Evolutionary conservation across 345 rosid genomes (phyloP), one percentile per base, ranked within the genome.

Genomic region (Aurinia saxatilis): DNA sequence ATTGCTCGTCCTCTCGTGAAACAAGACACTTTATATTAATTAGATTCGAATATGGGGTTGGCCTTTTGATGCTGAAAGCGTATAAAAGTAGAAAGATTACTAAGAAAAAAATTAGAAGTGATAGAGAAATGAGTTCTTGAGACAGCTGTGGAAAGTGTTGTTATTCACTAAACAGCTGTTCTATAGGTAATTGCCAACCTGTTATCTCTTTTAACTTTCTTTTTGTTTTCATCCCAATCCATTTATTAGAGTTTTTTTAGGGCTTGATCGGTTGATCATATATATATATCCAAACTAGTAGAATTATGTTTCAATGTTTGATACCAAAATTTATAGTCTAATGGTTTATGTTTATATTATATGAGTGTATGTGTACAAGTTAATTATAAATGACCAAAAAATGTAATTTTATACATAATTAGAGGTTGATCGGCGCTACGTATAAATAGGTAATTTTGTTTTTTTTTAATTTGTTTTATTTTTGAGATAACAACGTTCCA

Each of bases 141-240:
- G 68, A 48, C 73, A 69, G 73, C 63, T 69, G 57, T 61, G 57
- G 50, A n/a, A 69, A 53, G 36, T 46, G 63, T 45, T 69, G 62
- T 61, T 60, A 55, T 53, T 39, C 25, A 54, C 63, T 69, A 45
- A 61, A 61, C 63, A 69, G 63, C 73, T 61, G 48, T 53, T 62
- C 30, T 8, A 25, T 53, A 46, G 73, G 42, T 53, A 69, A 69
- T 46, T 23, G 50, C 63, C 68, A 61, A 54, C 73, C 35, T 53
- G 63, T 57, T 21, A 10, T 54, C 50, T 69, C 63, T 46, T 54
- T 61, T n/a, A 13, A 60, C 34, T 45, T 51, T 55, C 17, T 19
- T 31, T 41, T 58, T n/a, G 44, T 58, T 67, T 23, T 17, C 27
- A 49, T 57, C 47, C 60, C 15, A 48, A 38, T 47, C 30, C 40